Base-by-base conservation (phyloP, 495 filamentous ascomycete species). In the Hypoxylon perforatum region DNA sequence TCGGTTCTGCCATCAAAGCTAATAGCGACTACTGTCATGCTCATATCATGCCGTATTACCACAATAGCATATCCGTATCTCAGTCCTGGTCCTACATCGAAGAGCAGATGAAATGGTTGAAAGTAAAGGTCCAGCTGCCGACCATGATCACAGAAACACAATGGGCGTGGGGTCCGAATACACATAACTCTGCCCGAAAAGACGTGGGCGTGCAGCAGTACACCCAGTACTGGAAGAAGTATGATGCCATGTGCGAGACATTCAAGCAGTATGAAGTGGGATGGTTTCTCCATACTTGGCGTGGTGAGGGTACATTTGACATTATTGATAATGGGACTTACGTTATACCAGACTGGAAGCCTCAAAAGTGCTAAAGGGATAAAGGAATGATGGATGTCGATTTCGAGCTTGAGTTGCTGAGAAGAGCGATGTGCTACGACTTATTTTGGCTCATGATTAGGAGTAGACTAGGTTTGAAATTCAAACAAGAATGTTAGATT, bases 251-350 rank as follows among this genome's bases (percentile, higher is more conserved):
- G 23, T 73, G 67, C 45, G 57, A 47, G 50, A 48, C 54, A 22
- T 67, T 73, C 48, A 68, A 64, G 51, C 14, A 48, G 28, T 41
- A 57, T 9, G 67, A 73, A 41, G 63, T 73, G n/a, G 70, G 59
- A 50, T 73, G 70, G 70, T 73, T 73, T 45, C 45, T 73, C 10
- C 70, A 71, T 57, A 52, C 68, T 10, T 73, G 70, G 67, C 44
- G 42, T 17, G 68, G 60, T 12, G 70, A 73, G 55, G 63, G 62
- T 4, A 73, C 70, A 21, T 71, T 73, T 22, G 63, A 73, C 39
- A 73, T 73, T 9, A 1, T 71, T 4, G 22, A 53, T 15, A 65
- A 68, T 21, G 68, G 62, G 19, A 53, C 45, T 23, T 67, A 66
- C 36, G 67, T 67, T 10, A 68, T 73, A 17, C 67, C 70, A 2